Base-by-base conservation (phyloP, 169 alveolate genomes). In the Haemoproteus tartakovskyi region DNA sequence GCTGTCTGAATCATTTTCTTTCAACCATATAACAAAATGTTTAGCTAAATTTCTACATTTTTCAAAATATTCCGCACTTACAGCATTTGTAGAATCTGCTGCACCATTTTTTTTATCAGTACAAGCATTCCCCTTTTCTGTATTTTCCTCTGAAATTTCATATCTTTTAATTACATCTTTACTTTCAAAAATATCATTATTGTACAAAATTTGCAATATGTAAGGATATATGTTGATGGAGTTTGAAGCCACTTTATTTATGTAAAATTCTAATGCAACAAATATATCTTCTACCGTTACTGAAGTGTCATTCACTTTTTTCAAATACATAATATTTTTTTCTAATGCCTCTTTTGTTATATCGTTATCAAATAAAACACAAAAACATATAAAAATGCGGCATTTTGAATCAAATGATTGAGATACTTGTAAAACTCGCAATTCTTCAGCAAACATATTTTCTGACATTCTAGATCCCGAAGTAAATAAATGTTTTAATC, bases 401-500 rank as follows among this genome's bases (percentile, higher is more conserved):
- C 90, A 79, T 24, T 81, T 92, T 80, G 87, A 85, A 61, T 92
- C 95, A 79, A 94, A 94, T 50, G 89, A 93, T 62, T 92, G 96
- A 9, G 97, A 92, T 19, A 94, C 93, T 85, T 94, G 97, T 40
- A 94, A 79, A 63, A 94, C 91, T 12, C 96, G 92, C 11, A 94
- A 82, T 80, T 94, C 97, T 40, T 91, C 92, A 36, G 89, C 88
- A 70, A 93, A 93, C 8, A 84, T 94, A 12, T 86, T 87, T 41
- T 87, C 79, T 59, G 83, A 61, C 14, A 64, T 50, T 60, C 85
- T 88, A 24, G 91, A 87, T 37, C 60, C 60, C 3, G 78, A 46
- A 8, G 89, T 54, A 74, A 43, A 56, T 51, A 74, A 87, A 26
- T 87, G 62, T 18, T 80, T 54, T 50, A 93, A 61, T 2, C 96